Evolutionary conservation across 495 filamentous ascomycete genomes (phyloP), one percentile per base, ranked within the genome.

Genomic region (Penicillium cataractarum): DNA sequence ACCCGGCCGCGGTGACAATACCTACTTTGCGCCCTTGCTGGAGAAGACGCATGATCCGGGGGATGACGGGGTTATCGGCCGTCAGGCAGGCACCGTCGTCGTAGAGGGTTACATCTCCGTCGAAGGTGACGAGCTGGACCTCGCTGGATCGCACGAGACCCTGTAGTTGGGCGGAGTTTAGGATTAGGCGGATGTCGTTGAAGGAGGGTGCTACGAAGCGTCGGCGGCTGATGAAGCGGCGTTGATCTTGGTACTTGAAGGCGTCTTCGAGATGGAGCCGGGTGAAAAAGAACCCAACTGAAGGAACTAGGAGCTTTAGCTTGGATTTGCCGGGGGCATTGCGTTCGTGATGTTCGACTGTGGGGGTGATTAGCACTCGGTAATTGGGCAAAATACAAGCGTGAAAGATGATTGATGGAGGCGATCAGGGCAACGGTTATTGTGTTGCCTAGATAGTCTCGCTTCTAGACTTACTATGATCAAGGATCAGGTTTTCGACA

Each of bases 101-200:
- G 74, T 98, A 98, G 39, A 99, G 85, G 6, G 96, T 99, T 13
- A 99, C 92, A 69, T 99, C 96, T 71, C 96, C 96, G 73, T 99
- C 95, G 68, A 99, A 98, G 15, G 95, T 99, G 51, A 96, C 87
- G 4, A 99, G 86, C 64, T 93, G 83, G 8, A 96, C 71, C 13
- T 73, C 67, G 48, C 82, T 81, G 17, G 82, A 72, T 40, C 82
- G 84, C 7, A 91, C 87, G 2, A 98, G 82, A 53, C 90, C 90
- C 83, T 97, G 89, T 26, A 97, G 78, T 77, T 99, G 96, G 52
- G 95, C 93, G 29, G 95, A 93, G 78, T 98, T 99, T 64, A 99
- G 84, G 55, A 92, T 91, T 7, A 97, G 79, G 3, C 96, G 88
- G 61, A 99, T 88, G 69, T 99, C 95, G 77, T 99, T 99, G 84